Evolutionary conservation across 805 yeast genomes (phyloP), one percentile per base, ranked within the genome.

Genomic region (Maudiozyma bulderi): DNA sequence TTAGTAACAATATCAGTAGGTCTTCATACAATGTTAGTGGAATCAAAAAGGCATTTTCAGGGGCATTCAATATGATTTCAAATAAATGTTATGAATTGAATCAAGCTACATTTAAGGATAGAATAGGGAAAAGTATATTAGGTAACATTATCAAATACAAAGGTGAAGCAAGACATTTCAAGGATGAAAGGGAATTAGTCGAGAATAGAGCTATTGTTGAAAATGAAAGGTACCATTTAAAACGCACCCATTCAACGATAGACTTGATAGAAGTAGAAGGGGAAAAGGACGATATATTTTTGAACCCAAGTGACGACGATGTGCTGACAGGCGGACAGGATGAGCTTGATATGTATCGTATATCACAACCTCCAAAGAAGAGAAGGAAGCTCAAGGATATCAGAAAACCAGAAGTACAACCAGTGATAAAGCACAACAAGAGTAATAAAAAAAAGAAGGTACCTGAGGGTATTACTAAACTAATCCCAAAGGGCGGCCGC

Each of bases 31-130:
- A 90, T 62, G 69, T 87, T 43, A 68, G 86, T 37, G 86, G 82
- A 57, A 75, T 91, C 47, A 86, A 84, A 59, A 81, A 87, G 56
- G 85, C 96, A 0, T 90, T 91, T 69, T 82, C 83, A 14, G 95
- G 95, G 33, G 96, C 96, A 0, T 89, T 74, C 68, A 93, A 86
- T 58, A 62, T 88, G 46, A 67, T 89, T 38, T 77, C 81, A 1
- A 83, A 82, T 55, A 79, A 80, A 55, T 87, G 95, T 62, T 87
- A 82, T 62, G 85, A 80, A 44, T 69, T 88, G 65, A 76, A 85
- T 57, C 65, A 70, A 20, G 79, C 87, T 0, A 71, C 86, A 0
- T 84, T 82, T 58, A 83, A 78, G 58, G 76, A 77, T 45, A 70
- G 96, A 51, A 55, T 81, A 8, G 90, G 88, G 0, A 78, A 78